phyloP scores from a whole-genome alignment of 192 early-diverging fungal species.

The Ambispora gerdemannii region DNA sequence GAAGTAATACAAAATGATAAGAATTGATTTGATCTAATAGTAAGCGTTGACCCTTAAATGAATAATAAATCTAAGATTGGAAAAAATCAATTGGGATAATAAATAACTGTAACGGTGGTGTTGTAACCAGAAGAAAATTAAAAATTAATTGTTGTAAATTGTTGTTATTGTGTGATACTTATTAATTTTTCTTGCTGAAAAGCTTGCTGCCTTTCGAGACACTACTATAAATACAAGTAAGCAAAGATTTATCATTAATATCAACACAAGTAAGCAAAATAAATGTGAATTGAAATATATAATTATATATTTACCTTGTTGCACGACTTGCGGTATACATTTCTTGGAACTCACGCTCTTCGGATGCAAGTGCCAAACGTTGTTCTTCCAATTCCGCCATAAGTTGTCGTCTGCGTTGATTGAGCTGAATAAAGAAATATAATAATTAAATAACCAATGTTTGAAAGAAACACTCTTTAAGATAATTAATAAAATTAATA shows the following conservation, averaged over 20 bases:
- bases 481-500: background rate
- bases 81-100: no score
- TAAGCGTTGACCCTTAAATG: no score
- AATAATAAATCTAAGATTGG: no score
- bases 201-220: conserved; percentile 31
- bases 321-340: conserved; percentile 15
- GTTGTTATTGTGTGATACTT: no score
- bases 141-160: no score
- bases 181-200: conserved; percentile 31
- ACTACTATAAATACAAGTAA: conserved; percentile 1
- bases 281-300: background rate
- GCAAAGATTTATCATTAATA: background rate
- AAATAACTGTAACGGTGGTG: no score
- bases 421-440: conserved; percentile 6
- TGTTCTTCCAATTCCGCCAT: conserved; percentile 33
- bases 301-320: conserved; percentile 22
- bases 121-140: no score
- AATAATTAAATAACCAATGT: background rate
- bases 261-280: background rate
- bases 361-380: conserved; percentile 24
- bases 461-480: background rate
- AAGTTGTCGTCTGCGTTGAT: conserved; percentile 29
- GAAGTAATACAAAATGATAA: no score
- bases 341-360: conserved; percentile 32
- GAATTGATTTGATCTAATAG: no score